Evolutionary conservation across 2,329 filamentous ascomycete genomes (phyloP), one percentile per base, ranked within the genome.

Genomic region (Fusarium oxysporum): DNA sequence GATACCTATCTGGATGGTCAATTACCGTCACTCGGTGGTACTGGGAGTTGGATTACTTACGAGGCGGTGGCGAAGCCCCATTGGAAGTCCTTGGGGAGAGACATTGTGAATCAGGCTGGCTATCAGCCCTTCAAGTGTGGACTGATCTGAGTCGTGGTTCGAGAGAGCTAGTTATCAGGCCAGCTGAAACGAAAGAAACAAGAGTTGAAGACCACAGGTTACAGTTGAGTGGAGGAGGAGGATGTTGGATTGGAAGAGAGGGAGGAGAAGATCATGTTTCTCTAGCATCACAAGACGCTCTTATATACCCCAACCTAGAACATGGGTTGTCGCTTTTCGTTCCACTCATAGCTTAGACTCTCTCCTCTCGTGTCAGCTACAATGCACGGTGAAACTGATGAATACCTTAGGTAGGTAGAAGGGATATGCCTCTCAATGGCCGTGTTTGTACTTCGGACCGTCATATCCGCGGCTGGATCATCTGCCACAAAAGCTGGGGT

Each of bases 41-140:
- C 25, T 62, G 41, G 50, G 10, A 40, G 38, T 30, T 16, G 41
- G 45, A 37, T 32, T n/a, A 85, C 87, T 80, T 83, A 92, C 91
- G 90, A 87, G 70, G 93, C 93, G 43, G 93, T 95, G 77, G 93
- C 93, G 82, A 94, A 95, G 60, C 93, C 93, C 92, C 92, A 95
- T 68, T 90, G 83, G 81, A 95, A 94, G 81, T 93, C 91, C 62
- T 87, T 86, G 43, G 91, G 91, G 62, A 94, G 86, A 76, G 71
- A 82, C 76, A 72, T 68, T 62, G n/a, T 56, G 45, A 38, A 30
- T 38, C 47, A 48, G 37, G 30, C 14, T 73, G 37, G 25, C 28
- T 56, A 47, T 65, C n/a, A 30, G 44, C 57, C 69, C 51, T 23
- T 57, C 35, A 50, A 53, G 43, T 60, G 41, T 33, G 44, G 35